Evolutionary conservation across 2,329 filamentous ascomycete species (phyloP), one percentile per base, ranked within the genome.

Genomic region (Cordyceps pruinosa): DNA sequence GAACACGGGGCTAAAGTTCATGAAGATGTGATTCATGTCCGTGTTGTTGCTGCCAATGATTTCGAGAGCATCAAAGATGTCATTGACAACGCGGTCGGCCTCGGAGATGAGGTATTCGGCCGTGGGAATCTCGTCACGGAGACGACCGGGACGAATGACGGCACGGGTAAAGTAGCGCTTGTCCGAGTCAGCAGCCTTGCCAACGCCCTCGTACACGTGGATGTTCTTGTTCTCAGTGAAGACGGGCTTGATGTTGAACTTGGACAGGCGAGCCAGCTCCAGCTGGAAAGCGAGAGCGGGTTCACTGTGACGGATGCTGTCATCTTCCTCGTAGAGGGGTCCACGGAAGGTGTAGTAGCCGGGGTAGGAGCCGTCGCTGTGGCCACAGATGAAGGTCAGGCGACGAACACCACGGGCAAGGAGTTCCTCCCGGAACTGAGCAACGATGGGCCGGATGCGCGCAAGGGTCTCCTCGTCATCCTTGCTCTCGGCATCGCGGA

Each of bases 171-270:
- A 99, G 83, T 97, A 99, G 65, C 94, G 88, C 84, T 97, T 97
- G 75, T 99, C 94, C 57, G 89, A 92, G 70, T 97, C 92, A 39
- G 92, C 88, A 50, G 89, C 89, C 80, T 97, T 99, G 69, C 94
- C 94, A 66, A 96, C 79, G 64, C 90, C 94, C 79, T 97, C 92
- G 75, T 97, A 99, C 59, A 99, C 92, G 78, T 99, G 94, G 63
- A 99, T 97, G 75, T 96, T 97, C 70, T 95, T 89, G 80, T 99
- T 99, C 75, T 97, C 92, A 0, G 94, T 97, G 77, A 99, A 99
- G 52, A 99, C 91, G 2, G 94, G 93, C 78, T 92, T 95, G 76
- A 97, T 96, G 77, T 91, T 87, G 84, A 99, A 99, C 78, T 97
- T 97, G 68, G 88, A 89, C 30, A 99, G 84, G 72, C 94, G 89